Evolutionary conservation across 2,329 filamentous ascomycete genomes (phyloP).

Genomic region (Aspergillus sp.): DNA sequence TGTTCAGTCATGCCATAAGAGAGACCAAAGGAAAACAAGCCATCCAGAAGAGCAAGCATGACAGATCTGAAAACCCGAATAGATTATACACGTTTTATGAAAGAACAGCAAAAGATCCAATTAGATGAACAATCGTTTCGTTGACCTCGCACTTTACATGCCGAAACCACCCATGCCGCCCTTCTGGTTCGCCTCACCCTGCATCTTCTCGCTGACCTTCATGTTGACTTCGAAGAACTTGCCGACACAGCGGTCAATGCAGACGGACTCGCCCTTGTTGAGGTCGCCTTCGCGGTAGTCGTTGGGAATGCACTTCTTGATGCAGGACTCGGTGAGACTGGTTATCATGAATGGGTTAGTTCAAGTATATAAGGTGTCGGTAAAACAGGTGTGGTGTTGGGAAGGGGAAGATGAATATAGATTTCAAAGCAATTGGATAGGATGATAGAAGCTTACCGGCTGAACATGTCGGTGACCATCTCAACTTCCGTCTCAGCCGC

Average conservation of each 20-base stretch:
- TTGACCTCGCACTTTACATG: constrained; percentile 34
- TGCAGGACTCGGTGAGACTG: constrained; percentile 85
- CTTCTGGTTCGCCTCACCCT: constrained; percentile 74
- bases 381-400: not conserved
- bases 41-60: not conserved
- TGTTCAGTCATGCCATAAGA: not conserved
- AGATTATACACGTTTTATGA: constrained; percentile 14
- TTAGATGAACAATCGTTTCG: constrained; percentile 7
- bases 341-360: not conserved
- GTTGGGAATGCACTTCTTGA: constrained; percentile 87
- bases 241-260: constrained; percentile 92
- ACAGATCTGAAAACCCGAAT: constrained; percentile 5
- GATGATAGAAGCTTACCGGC: constrained; percentile 64
- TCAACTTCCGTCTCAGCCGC: constrained; percentile 96
- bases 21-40: not conserved
- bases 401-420: not conserved
- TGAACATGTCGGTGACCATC: constrained; percentile 97
- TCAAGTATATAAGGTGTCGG: not conserved
- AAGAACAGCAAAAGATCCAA: not conserved
- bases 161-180: constrained; percentile 56
- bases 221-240: constrained; percentile 99
- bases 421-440: too few relatives aligned
- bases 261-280: constrained; percentile 98
- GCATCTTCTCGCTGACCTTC: constrained; percentile 96
- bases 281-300: constrained; percentile 95